Conservation (phyloP, 495 filamentous ascomycete species). For the Rhypophila decipiens region DNA sequence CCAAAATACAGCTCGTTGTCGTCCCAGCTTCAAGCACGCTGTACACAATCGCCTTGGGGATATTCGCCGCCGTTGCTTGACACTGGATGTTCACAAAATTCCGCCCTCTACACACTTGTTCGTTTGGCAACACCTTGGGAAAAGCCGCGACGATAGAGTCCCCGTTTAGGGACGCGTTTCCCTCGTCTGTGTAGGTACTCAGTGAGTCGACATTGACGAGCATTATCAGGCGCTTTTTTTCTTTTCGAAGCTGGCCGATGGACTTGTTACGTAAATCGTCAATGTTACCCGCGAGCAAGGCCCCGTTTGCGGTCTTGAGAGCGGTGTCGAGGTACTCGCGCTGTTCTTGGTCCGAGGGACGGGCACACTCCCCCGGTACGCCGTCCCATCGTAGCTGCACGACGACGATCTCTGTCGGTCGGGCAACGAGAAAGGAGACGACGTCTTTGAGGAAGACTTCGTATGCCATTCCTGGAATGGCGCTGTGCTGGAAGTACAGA, state of each 20-base stretch:
- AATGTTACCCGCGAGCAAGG: constrained; percentile 24
- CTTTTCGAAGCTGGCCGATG: constrained; percentile 35
- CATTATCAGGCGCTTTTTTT: constrained; percentile 42
- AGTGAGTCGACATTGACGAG: constrained; percentile 37
- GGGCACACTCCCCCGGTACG: constrained; percentile 40
- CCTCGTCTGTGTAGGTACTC: constrained; percentile 47
- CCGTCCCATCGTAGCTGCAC: constrained; percentile 50
- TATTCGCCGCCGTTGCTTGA: constrained; percentile 49
- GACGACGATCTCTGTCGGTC: constrained; percentile 45
- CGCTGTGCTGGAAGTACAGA: constrained; percentile 48
- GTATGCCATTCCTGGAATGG: constrained; percentile 49
- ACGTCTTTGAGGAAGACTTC: constrained; percentile 39
- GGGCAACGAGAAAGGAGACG: constrained; percentile 36
- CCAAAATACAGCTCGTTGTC: constrained; percentile 37
- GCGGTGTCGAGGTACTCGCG: constrained; percentile 33
- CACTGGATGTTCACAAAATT: constrained; percentile 47
- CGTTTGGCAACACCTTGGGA: constrained; percentile 26
- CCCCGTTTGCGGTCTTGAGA: constrained; percentile 19
- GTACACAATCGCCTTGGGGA: constrained; percentile 39
- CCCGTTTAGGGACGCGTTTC: constrained; percentile 44
- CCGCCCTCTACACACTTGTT: constrained; percentile 30
- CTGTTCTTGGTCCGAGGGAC: constrained; percentile 38
- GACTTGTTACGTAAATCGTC: constrained; percentile 30
- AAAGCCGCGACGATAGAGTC: constrained; percentile 40
- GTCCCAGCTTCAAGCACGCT: constrained; percentile 38